A percentile compares a stretch with the other conserved stretches of the same genome.
Conservation (phyloP, 306 rosid genomes). For the Rosa rugosa region DNA sequence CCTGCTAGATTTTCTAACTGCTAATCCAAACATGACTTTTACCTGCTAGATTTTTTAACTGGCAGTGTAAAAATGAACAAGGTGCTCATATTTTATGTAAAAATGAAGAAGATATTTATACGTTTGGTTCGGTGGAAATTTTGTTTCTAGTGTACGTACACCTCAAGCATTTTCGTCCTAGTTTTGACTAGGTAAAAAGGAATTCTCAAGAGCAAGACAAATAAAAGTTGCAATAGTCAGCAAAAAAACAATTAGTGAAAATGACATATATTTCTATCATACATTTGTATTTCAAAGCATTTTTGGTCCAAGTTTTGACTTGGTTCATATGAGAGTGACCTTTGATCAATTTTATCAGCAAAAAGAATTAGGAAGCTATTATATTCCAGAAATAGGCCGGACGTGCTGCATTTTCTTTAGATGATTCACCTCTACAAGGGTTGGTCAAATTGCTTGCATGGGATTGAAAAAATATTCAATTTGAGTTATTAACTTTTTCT, state of each 20-base stretch:
- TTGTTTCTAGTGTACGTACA: background rate
- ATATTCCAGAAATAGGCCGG: background rate
- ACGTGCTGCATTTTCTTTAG: background rate
- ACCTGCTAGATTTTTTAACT: background rate
- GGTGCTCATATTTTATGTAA: background rate
- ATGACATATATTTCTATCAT: background rate
- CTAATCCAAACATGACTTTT: background rate
- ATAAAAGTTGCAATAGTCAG: conserved; percentile 6
- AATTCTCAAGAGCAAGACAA: background rate
- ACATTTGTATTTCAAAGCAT: background rate
- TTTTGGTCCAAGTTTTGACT: conserved; percentile 24
- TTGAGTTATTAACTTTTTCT: too few species aligned
- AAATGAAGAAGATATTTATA: background rate
- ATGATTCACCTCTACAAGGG: background rate
- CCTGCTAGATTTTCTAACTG: background rate
- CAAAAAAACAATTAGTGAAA: conserved; percentile 14
- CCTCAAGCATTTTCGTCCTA: background rate
- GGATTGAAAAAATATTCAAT: too few species aligned
- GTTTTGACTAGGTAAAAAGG: background rate
- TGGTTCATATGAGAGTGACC: conserved; percentile 22
- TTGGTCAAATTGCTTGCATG: background rate
- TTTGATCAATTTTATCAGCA: background rate
- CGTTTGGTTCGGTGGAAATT: background rate
- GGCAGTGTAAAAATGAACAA: background rate
- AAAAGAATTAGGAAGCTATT: background rate